Conservation (phyloP, 1,284 basidiomycete genomes). For the Cutaneotrichosporon mucoides region DNA sequence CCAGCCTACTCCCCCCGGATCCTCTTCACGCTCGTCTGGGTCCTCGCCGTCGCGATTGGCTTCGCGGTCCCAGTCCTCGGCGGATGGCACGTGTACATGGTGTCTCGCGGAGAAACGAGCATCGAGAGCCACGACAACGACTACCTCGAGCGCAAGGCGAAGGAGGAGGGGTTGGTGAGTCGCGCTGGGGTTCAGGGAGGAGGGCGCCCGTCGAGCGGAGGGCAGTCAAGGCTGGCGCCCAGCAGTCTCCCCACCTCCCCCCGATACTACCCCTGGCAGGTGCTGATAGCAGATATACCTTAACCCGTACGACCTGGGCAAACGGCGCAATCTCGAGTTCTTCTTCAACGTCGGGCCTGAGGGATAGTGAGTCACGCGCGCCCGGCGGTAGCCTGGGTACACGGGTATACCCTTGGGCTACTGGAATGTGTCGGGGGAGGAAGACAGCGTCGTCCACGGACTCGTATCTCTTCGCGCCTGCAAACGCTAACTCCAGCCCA, state of each 20-base stretch:
- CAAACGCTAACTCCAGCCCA: conserved; percentile 53
- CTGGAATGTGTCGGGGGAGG: no score
- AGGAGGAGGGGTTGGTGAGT: conserved; percentile 64
- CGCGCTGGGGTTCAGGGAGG: neutral
- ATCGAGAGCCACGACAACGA: conserved; percentile 88
- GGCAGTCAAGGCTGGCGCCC: no score
- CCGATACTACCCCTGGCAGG: no score
- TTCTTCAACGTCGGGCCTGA: conserved; percentile 83
- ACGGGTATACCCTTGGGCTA: no score
- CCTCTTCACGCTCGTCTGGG: conserved; percentile 67
- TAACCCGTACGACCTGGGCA: conserved; percentile 90
- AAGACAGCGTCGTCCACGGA: no score
- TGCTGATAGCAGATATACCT: conserved; percentile 60
- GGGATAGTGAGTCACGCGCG: conserved; percentile 63
- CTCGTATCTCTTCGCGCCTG: no score
- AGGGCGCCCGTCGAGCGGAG: neutral
- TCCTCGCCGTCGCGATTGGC: conserved; percentile 66
- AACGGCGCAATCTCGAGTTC: conserved; percentile 64
- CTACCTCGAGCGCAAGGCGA: conserved; percentile 68
- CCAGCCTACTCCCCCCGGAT: conserved; percentile 61
- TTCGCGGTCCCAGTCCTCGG: conserved; percentile 77
- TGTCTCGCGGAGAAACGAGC: conserved; percentile 77
- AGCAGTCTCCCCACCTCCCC: no score
- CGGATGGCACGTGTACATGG: conserved; percentile 71
- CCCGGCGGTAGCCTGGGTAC: no score